Conservation (phyloP, 805 yeast species). For the Candida alai region DNA sequence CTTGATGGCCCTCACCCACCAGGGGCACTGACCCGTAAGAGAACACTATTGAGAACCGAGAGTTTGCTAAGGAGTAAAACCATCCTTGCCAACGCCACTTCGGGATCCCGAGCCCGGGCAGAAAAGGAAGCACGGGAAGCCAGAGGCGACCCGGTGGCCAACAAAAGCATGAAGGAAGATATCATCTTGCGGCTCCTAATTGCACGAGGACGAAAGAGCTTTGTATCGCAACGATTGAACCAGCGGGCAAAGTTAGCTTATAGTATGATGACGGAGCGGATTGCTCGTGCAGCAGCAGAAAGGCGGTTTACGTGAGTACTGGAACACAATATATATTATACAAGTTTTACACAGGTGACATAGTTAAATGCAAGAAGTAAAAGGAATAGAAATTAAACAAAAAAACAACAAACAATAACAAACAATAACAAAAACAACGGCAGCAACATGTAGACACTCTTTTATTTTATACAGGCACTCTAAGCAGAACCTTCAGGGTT, state of each 20-base stretch:
- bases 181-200: conserved; percentile 68
- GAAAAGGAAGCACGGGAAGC: conserved; percentile 41
- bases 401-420: too few species aligned
- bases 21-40: not conserved
- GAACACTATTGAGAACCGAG: conserved; percentile 19
- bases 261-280: conserved; percentile 50
- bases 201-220: conserved; percentile 57
- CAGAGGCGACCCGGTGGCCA: conserved; percentile 40
- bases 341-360: conserved; percentile 1
- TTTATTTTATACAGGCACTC: too few species aligned
- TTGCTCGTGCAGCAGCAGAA: conserved; percentile 46
- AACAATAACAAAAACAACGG: too few species aligned
- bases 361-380: conserved; percentile 4
- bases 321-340: conserved; percentile 3
- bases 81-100: conserved; percentile 67
- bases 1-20: conserved; percentile 22
- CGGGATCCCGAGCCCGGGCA: conserved; percentile 47
- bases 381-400: not conserved
- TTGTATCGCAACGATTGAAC: conserved; percentile 55
- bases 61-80: conserved; percentile 63
- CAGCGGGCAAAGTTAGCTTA: conserved; percentile 59
- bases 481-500: conserved; percentile 1
- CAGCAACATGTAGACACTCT: too few species aligned
- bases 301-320: conserved; percentile 21
- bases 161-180: conserved; percentile 53